Evolutionary conservation across 1,284 basidiomycete genomes (phyloP).

Genomic region (Microstroma glucosiphilum): DNA sequence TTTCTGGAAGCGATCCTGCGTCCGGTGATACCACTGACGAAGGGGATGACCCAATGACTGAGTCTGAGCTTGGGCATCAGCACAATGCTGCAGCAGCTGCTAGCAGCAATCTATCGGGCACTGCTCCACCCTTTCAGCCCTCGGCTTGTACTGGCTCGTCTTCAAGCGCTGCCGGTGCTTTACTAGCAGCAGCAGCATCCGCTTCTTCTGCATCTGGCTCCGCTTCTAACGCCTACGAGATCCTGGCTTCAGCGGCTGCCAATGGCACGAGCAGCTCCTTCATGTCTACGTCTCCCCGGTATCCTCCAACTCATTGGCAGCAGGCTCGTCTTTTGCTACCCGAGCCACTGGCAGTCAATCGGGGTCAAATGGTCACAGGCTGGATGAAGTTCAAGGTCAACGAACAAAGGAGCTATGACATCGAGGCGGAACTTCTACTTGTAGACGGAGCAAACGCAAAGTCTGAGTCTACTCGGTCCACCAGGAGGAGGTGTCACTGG

Average conservation of each 20-base stretch:
- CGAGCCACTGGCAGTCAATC: constrained; percentile 44
- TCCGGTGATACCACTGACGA: constrained; percentile 11
- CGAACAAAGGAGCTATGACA: constrained; percentile 39
- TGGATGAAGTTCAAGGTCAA: constrained; percentile 40
- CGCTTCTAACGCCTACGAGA: not conserved
- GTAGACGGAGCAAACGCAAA: not conserved
- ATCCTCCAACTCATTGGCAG: constrained; percentile 47
- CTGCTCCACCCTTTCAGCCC: constrained; percentile 7
- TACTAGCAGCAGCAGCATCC: not conserved
- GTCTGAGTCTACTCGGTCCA: constrained; percentile 14
- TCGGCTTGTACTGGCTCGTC: not conserved
- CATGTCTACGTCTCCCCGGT: constrained; percentile 45
- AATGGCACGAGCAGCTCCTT: constrained; percentile 13
- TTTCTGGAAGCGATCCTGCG: not conserved
- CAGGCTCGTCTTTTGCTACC: constrained; percentile 42
- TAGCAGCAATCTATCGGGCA: constrained; percentile 15
- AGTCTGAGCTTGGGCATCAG: constrained; percentile 10
- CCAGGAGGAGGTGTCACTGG: constrained; percentile 22
- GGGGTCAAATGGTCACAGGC: constrained; percentile 35
- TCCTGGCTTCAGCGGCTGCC: not conserved
- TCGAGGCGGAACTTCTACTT: constrained; percentile 20
- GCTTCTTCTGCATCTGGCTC: not conserved
- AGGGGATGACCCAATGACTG: constrained; percentile 17
- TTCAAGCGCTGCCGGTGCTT: constrained; percentile 3
- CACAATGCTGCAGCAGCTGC: constrained; percentile 14